Percentiles rank a stretch among this genome's conserved stretches.
phyloP scores from a whole-genome alignment of 1,284 basidiomycete genomes.

The Microbotryum intermedium region DNA sequence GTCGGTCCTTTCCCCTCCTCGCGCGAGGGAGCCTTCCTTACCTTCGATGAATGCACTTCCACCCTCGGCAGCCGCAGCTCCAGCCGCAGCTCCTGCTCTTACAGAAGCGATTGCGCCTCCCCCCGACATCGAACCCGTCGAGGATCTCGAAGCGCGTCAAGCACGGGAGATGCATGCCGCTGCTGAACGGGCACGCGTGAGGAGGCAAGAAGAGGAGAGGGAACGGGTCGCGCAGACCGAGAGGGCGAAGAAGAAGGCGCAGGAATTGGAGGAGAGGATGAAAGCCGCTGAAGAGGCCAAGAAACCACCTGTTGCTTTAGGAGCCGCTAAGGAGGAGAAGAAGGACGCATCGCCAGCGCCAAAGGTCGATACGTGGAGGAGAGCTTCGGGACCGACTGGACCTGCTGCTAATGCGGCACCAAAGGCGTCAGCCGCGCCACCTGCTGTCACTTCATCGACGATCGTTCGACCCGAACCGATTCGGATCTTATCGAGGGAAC shows the following conservation, averaged over 20 bases:
- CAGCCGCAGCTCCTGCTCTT: not conserved
- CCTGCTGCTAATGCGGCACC: too few species aligned
- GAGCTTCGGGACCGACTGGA: too few species aligned
- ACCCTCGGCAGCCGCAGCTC: not conserved
- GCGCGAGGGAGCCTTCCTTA: not conserved
- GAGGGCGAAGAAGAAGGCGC: slow-evolving; percentile 73
- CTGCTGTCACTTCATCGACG: too few species aligned
- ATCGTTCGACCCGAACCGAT: slow-evolving; percentile 4
- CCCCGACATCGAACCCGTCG: slow-evolving; percentile 32
- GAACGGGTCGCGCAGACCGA: slow-evolving; percentile 75
- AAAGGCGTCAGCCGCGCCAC: too few species aligned
- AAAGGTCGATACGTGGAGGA: not conserved
- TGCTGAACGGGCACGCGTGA: slow-evolving; percentile 67
- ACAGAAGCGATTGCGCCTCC: slow-evolving; percentile 17
- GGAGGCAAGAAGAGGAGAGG: slow-evolving; percentile 71
- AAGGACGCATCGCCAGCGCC: not conserved
- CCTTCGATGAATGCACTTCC: not conserved
- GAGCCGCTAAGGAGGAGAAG: not conserved
- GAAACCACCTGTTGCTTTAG: not conserved
- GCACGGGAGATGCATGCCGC: slow-evolving; percentile 81
- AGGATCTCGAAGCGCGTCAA: slow-evolving; percentile 62
- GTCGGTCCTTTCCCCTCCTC: not conserved
- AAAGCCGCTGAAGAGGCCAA: slow-evolving; percentile 42
- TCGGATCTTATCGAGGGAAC: slow-evolving; percentile 13
- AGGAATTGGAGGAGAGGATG: slow-evolving; percentile 69